phyloP scores from a whole-genome alignment of 257 asterid species.

The Solanum phureja region DNA sequence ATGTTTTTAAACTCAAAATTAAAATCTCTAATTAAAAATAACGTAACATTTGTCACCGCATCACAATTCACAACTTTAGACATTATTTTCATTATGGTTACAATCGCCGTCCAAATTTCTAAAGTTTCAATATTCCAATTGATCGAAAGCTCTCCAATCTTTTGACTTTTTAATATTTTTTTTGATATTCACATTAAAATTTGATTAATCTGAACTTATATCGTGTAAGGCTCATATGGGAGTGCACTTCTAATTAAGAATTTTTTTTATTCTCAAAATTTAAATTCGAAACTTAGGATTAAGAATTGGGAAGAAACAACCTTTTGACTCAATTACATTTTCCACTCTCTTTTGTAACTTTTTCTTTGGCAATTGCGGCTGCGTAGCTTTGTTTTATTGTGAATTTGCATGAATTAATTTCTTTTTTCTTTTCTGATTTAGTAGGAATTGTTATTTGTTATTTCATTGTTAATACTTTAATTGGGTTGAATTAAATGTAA shows the following conservation, averaged over 20 bases:
- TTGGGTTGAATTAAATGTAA: not conserved
- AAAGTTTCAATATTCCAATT: not conserved
- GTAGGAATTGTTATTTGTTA: not conserved
- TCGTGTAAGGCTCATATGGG: too few species aligned
- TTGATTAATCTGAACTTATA: too few species aligned
- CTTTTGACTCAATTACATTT: not conserved
- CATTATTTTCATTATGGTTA: not conserved
- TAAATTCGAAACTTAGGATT: too few species aligned
- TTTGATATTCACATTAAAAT: too few species aligned
- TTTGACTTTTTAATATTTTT: too few species aligned
- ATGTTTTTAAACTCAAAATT: not conserved
- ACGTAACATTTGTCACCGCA: fast-evolving
- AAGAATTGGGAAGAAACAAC: not conserved
- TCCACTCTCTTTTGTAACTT: not conserved
- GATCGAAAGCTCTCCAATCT: not conserved
- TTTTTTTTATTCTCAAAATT: too few species aligned
- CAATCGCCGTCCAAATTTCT: not conserved
- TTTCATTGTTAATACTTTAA: not conserved
- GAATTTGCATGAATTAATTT: not conserved
- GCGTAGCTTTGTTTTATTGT: not conserved
- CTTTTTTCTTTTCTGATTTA: not conserved
- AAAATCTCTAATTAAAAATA: not conserved
- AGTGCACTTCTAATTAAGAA: too few species aligned
- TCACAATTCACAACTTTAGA: not conserved
- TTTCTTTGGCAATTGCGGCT: not conserved